Base-by-base conservation (phyloP, 495 filamentous ascomycete genomes). In the Hyaloscypha bicolor region DNA sequence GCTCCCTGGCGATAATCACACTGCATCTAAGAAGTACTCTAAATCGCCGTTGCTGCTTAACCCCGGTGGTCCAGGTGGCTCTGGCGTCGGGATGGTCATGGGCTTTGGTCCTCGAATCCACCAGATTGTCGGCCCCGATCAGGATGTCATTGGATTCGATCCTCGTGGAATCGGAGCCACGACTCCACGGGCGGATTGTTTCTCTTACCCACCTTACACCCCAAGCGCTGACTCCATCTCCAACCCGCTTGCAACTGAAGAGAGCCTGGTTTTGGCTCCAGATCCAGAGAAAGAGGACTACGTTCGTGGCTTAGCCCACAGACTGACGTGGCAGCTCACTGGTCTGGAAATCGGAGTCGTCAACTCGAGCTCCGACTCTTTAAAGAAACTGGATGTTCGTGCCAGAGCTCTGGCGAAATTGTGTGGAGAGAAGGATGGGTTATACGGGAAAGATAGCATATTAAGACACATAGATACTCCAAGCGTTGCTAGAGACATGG, bases 151-250 rank as follows among this genome's bases (percentile, higher is more conserved):
- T 31, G 80, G 83, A 16, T 87, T 83, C 74, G 86, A 88, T 64
- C 86, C 85, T 6, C 77, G 86, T 2, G 85, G 84, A 8, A 77
- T 87, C 55, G 84, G 85, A 57, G 74, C 77, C 3, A 83, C 85
- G 1, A 79, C 76, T 1, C 86, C 86, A 0, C 64, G 77, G 25
- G 71, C 81, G 30, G 71, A 79, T 12, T 88, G 86, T 72, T 86
- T 84, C 62, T 78, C 80, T 8, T 72, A 19, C 62, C 68, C 8
- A 35, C 16, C 52, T 11, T 9, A 22, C 9, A 22, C 6, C 8
- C 9, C 9, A n/a, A n/a, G n/a, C n/a, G n/a, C n/a, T n/a, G n/a
- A n/a, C n/a, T n/a, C n/a, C n/a, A n/a, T n/a, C n/a, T n/a, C n/a
- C n/a, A n/a, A n/a, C n/a, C n/a, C n/a, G n/a, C n/a, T n/a, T n/a